Evolutionary conservation across 23 red algal genomes (phyloP), one percentile per base, ranked within the genome.

Genomic region (Agarophyton chilense): DNA sequence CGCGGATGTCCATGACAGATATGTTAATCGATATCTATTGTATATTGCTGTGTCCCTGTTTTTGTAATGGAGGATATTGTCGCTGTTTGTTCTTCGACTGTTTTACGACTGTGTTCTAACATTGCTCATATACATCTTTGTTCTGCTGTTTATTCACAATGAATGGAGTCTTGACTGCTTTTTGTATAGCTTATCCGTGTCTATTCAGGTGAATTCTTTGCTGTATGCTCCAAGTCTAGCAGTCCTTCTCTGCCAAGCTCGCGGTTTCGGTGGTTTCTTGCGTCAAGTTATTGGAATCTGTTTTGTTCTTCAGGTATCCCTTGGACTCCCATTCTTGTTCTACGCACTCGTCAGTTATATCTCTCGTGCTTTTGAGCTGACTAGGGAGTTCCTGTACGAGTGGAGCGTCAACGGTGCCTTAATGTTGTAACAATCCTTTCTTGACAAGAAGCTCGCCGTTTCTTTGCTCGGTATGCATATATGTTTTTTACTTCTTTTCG

Each of bases 321-420:
- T n/a, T n/a, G n/a, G n/a, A n/a, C n/a, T n/a, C n/a, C n/a, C n/a
- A n/a, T n/a, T n/a, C n/a, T n/a, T n/a, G n/a, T n/a, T n/a, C n/a
- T n/a, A n/a, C n/a, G n/a, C n/a, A n/a, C n/a, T n/a, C n/a, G n/a
- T n/a, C n/a, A n/a, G n/a, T n/a, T n/a, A n/a, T n/a, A n/a, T n/a
- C n/a, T n/a, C n/a, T n/a, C n/a, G n/a, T n/a, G n/a, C n/a, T n/a
- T n/a, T n/a, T n/a, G n/a, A n/a, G n/a, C 72, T 98, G 24, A 74
- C 67, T 50, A 71, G 96, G 25, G 92, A 89, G 47, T 98, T 98
- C 51, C 34, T 86, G 0, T 88, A 90, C 29, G 62, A 86, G 47
- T 98, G 96, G 96, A 95, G 88, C 25, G 96, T 98, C 2, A 98
- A 98, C 83, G 92, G 82, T 31, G 93, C 92, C 16, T 73, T 92